Evolutionary conservation across 2,329 filamentous ascomycete genomes (phyloP).

Genomic region (Cryphonectria nitschkei): DNA sequence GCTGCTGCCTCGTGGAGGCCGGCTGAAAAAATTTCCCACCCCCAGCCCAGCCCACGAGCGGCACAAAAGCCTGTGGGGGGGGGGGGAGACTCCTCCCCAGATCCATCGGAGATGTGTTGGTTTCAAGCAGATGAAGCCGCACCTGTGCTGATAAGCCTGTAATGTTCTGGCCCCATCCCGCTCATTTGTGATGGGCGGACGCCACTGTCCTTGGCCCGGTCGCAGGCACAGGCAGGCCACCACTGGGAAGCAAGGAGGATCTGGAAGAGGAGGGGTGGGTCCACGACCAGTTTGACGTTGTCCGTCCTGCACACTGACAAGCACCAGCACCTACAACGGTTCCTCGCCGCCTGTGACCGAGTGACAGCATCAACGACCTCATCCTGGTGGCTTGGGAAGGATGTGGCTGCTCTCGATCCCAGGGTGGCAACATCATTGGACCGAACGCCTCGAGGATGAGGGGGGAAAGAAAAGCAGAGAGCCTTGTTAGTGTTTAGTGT

Average conservation of each 20-base stretch:
- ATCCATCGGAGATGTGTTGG: background rate
- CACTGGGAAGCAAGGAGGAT: background rate
- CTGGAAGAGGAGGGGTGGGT: background rate
- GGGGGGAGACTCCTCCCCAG: background rate
- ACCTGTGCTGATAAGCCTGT: conserved; percentile 5
- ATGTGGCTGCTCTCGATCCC: background rate
- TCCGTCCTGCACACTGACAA: background rate
- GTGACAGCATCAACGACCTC: background rate
- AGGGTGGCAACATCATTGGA: background rate
- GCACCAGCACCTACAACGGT: background rate
- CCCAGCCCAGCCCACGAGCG: background rate
- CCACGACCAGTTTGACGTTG: background rate
- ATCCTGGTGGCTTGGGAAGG: background rate
- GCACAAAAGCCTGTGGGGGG: background rate
- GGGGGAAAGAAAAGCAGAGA: background rate
- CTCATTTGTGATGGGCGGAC: conserved; percentile 7
- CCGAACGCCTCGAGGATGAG: background rate
- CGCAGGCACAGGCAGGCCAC: background rate
- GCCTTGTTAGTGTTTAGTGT: background rate
- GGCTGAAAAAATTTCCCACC: background rate
- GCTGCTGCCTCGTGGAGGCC: background rate
- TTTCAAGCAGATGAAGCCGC: conserved; percentile 9
- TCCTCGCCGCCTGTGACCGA: background rate
- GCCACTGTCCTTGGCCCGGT: conserved; percentile 6
- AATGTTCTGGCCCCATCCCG: background rate